Evolutionary conservation across 169 alveolate genomes (phyloP).

Genomic region (Eimeria praecox): DNA sequence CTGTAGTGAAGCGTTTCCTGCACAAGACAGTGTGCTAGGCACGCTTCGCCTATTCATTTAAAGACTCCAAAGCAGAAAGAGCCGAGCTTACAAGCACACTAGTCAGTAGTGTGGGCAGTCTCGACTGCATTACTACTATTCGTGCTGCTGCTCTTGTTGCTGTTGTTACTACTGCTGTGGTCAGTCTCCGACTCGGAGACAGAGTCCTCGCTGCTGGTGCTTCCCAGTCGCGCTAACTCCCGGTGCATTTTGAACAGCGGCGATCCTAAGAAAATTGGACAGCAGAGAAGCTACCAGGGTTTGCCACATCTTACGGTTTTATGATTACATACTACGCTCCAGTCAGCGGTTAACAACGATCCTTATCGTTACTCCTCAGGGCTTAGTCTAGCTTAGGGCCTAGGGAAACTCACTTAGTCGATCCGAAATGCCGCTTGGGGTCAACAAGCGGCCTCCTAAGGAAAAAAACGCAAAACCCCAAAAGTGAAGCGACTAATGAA

Average conservation of each 20-base stretch:
- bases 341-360: not conserved
- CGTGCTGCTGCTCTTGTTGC: constrained; percentile 1
- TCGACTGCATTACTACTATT: not conserved
- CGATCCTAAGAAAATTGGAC: not conserved
- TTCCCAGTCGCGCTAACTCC: constrained; percentile 57
- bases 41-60: not conserved
- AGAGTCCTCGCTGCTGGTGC: constrained; percentile 71
- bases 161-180: constrained; percentile 8
- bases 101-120: not conserved
- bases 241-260: constrained; percentile 73
- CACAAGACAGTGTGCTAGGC: not conserved
- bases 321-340: not conserved
- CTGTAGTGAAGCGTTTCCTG: not conserved
- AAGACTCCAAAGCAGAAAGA: not conserved
- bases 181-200: constrained; percentile 55
- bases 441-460: not conserved
- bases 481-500: not conserved
- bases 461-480: not conserved
- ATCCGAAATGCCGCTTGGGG: constrained; percentile 22
- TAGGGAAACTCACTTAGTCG: constrained; percentile 1
- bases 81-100: not conserved
- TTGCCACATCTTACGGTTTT: not conserved
- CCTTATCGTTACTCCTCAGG: not conserved
- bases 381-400: not conserved
- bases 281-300: not conserved